Conservation (phyloP, 2,329 filamentous ascomycete genomes). For the Colletotrichum gloeosporioides region DNA sequence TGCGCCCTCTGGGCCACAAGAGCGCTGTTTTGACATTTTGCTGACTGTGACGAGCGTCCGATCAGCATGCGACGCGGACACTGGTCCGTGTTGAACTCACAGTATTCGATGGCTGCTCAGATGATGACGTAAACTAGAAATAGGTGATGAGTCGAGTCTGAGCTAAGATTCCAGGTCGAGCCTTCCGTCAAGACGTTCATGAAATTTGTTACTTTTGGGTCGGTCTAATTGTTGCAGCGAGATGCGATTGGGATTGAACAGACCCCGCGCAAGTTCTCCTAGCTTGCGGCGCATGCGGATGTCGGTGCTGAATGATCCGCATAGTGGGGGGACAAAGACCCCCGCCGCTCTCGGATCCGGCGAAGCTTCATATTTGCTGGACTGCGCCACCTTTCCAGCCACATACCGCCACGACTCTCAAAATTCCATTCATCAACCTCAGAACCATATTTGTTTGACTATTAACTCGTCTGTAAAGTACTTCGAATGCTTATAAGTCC, state of each 20-base stretch:
- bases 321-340: background rate
- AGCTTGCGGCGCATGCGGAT: background rate
- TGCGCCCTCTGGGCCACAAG: background rate
- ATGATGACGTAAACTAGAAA: background rate
- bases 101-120: background rate
- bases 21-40: background rate
- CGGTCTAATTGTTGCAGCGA: background rate
- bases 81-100: background rate
- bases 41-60: background rate
- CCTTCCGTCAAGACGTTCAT: background rate
- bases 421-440: too few species aligned
- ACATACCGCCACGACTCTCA: too few species aligned
- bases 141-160: background rate
- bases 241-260: background rate
- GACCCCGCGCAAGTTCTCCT: background rate
- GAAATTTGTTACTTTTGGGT: background rate
- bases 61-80: background rate
- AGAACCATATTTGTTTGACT: too few species aligned
- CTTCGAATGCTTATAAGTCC: fast-evolving
- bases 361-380: background rate
- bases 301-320: background rate
- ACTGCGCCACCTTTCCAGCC: background rate
- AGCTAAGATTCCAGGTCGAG: background rate
- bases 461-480: fast-evolving
- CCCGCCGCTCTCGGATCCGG: background rate